Evolutionary conservation across 208 protist genomes (phyloP).

Genomic region (Strigomonas culicis): DNA sequence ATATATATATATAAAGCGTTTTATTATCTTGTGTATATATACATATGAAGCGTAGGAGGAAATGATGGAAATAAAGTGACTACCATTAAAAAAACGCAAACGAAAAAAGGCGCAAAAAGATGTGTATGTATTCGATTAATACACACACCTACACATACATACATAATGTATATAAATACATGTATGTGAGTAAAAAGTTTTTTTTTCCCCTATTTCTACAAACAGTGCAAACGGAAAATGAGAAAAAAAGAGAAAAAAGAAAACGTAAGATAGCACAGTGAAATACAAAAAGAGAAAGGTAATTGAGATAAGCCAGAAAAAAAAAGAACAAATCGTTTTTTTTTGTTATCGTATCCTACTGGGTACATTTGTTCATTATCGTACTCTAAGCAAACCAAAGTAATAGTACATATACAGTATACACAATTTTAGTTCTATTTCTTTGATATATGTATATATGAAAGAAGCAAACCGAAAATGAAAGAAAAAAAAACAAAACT

Average conservation of each 20-base stretch:
- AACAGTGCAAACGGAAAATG: constrained; percentile 4
- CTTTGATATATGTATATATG: neutral
- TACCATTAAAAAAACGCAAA: no score
- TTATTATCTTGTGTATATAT: neutral
- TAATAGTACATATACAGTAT: neutral
- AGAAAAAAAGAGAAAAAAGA: constrained; percentile 15
- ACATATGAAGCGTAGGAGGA: no score
- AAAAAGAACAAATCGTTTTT: constrained; percentile 14
- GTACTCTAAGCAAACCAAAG: neutral
- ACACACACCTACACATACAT: constrained; percentile 11
- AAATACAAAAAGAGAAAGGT: constrained; percentile 13
- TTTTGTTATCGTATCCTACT: neutral
- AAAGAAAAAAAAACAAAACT: neutral
- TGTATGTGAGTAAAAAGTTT: neutral
- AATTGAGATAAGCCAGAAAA: neutral
- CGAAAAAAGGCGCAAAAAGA: neutral
- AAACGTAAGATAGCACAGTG: neutral
- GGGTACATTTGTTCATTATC: no score
- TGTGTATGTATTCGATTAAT: neutral
- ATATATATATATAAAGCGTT: constrained; percentile 3
- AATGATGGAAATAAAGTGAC: no score
- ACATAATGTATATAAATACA: constrained; percentile 5
- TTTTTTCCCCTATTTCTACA: neutral
- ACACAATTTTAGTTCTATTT: neutral
- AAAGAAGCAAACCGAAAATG: neutral